Evolutionary conservation across 1,139 yeast species (phyloP), one percentile per base, ranked within the genome.

Genomic region (Candida freyschussii): DNA sequence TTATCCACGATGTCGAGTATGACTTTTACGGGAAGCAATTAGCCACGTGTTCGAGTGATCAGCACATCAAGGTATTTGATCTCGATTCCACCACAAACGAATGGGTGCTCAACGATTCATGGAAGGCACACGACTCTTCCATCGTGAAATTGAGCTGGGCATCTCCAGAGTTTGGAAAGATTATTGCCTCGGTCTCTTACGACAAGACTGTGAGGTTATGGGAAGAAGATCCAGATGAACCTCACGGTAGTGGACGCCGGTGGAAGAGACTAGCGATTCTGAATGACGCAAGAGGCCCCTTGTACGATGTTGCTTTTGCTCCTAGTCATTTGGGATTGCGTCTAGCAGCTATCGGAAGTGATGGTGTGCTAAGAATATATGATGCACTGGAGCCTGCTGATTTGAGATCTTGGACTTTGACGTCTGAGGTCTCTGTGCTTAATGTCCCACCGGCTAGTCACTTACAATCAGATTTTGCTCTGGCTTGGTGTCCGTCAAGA

Each of bases 71-170:
- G 52, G 89, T 89, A 23, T 89, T 86, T 56, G 91, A 82, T 53
- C 61, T 80, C 30, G 84, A 78, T 47, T 57, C 74, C 11, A 55
- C 56, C n/a, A 53, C 60, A 9, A 65, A 64, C 21, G 71, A 76
- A 19, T 89, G 96, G 96, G 74, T 73, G 12, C 60, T 82, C 35
- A 78, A 79, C 47, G 96, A 87, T 57, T 78, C 83, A 43, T 89
- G 96, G 94, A 83, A 83, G 48, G 97, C 97, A 1, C 98, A 91
- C 55, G 96, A 91, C 49, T 80, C 95, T 7, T 77, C 89, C 44
- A 73, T 91, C 19, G 82, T 85, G 27, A 76, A 81, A 46, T 67
- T 91, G 6, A 76, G 78, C 33, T 91, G 96, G 95, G 96, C 97
- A 1, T 82, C 85, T 36, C 98, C 98, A 1, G 94, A 87, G 56